Percentiles rank a stretch among this genome's conserved stretches.
These are phyloP conservation scores for Chalciporus sp. DNA, from an alignment of 1,284 basidiomycete genomes.

Conservation along the genomic window DNA sequence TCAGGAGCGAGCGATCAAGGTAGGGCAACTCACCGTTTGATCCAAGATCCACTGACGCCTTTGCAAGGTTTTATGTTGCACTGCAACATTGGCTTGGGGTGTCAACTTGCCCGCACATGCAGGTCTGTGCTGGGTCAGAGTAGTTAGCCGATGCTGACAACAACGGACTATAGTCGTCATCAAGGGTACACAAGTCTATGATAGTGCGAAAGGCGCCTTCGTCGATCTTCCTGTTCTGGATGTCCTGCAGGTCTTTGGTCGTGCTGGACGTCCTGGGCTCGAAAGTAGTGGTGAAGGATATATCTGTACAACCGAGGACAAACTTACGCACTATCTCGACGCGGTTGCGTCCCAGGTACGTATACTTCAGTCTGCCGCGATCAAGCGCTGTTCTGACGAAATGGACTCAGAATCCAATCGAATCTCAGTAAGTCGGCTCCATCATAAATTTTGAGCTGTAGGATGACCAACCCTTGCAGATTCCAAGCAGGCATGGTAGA, in stretches of 20 bases:
- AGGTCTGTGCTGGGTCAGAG: constrained; percentile 47
- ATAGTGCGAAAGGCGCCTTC: constrained; percentile 86
- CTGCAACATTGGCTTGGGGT: constrained; percentile 98
- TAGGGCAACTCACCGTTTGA: constrained; percentile 32
- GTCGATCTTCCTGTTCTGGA: constrained; percentile 95
- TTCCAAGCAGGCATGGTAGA: constrained; percentile 90
- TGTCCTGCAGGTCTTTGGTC: constrained; percentile 96
- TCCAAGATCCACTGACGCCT: constrained; percentile 7
- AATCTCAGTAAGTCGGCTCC: constrained; percentile 75
- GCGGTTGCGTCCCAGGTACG: constrained; percentile 84
- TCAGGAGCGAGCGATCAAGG: constrained; percentile 89
- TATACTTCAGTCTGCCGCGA: not conserved
- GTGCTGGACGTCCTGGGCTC: constrained; percentile 95
- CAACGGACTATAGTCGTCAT: constrained; percentile 71
- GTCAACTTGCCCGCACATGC: constrained; percentile 99
- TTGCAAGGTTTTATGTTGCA: constrained; percentile 92
- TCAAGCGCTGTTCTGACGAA: constrained; percentile 6
- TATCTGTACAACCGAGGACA: constrained; percentile 94
- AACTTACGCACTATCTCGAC: constrained; percentile 90
- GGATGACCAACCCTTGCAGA: constrained; percentile 42
- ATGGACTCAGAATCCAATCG: constrained; percentile 79
- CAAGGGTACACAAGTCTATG: constrained; percentile 98
- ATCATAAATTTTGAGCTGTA: not conserved
- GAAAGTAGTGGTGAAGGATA: constrained; percentile 97
- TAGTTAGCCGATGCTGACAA: constrained; percentile 14